Conservation (phyloP, 169 alveolate species). For the Plasmodium malariae region DNA sequence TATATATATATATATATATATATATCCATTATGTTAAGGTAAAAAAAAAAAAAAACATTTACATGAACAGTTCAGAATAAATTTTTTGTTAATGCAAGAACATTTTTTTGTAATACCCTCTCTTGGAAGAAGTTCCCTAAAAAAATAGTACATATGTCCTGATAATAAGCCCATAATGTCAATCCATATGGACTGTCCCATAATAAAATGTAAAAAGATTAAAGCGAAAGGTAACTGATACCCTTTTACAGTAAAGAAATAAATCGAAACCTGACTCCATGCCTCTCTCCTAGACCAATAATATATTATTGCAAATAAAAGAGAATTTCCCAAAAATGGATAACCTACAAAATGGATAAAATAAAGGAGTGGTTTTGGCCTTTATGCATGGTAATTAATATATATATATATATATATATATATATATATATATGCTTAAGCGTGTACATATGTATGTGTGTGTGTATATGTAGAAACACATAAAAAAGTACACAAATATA, state of each 20-base stretch:
- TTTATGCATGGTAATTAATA: too few species aligned
- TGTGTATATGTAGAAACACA: neutral
- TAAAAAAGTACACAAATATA: neutral
- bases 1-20: neutral
- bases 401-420: too few species aligned
- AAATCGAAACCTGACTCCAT: slow-evolving; percentile 87
- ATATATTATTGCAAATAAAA: slow-evolving; percentile 88
- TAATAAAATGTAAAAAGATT: slow-evolving; percentile 88
- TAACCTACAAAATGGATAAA: slow-evolving; percentile 65
- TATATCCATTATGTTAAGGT: neutral
- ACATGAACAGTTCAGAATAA: slow-evolving; percentile 1
- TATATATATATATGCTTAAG: neutral
- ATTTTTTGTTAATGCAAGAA: neutral
- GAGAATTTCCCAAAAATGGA: slow-evolving; percentile 84
- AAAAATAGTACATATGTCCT: slow-evolving; percentile 88
- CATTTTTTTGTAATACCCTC: slow-evolving; percentile 76
- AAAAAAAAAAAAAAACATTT: neutral
- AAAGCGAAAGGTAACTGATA: slow-evolving; percentile 91
- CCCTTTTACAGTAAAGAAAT: slow-evolving; percentile 90
- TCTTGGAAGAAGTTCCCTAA: slow-evolving; percentile 89
- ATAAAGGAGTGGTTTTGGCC: too few species aligned
- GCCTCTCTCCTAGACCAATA: slow-evolving; percentile 92
- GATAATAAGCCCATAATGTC: slow-evolving; percentile 91
- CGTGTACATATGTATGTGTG: neutral
- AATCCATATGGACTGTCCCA: slow-evolving; percentile 90